These are phyloP conservation scores for Pelomyxa schiedti DNA, from an alignment of 78 protist species.

Conservation along the genomic window DNA sequence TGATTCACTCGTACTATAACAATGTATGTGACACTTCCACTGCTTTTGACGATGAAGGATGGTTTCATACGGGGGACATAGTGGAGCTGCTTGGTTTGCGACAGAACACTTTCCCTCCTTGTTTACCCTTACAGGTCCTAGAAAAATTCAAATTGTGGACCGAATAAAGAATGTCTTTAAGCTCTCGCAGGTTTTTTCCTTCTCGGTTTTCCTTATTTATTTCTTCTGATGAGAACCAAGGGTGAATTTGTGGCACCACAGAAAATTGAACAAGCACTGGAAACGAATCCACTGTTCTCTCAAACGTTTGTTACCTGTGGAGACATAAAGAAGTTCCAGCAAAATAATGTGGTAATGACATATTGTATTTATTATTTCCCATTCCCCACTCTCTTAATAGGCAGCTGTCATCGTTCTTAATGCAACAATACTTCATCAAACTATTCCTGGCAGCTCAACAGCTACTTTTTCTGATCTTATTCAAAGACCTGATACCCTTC, in stretches of 20 bases:
- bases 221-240: no score
- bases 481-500: no score
- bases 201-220: no score
- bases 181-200: slow-evolving; percentile 14
- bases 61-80: slow-evolving; percentile 2
- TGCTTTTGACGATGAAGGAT: neutral
- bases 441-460: no score
- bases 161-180: slow-evolving; percentile 1
- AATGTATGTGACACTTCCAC: neutral
- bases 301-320: neutral
- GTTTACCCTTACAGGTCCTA: no score
- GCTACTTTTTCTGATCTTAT: no score
- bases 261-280: neutral
- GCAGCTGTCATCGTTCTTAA: no score
- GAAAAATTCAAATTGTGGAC: neutral
- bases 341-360: no score
- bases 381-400: no score
- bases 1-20: neutral
- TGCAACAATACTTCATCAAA: no score
- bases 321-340: neutral
- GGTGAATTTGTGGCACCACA: slow-evolving; percentile 26
- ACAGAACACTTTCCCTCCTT: no score
- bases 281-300: neutral
- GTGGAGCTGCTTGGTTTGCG: slow-evolving; percentile 12
- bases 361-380: no score